Evolutionary conservation across 257 asterid genomes (phyloP).

Genomic region (Solanum ahanhuiri): DNA sequence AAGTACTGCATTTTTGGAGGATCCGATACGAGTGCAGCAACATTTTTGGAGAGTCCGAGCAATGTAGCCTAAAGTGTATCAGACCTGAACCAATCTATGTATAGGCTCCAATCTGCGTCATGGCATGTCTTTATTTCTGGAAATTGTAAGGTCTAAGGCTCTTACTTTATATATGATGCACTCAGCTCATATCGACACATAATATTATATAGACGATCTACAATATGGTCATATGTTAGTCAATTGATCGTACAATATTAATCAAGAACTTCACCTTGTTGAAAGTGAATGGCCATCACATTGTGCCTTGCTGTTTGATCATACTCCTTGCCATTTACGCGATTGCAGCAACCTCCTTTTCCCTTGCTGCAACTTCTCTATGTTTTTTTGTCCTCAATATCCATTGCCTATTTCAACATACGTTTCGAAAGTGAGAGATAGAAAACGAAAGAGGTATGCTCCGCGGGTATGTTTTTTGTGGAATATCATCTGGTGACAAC

Average conservation of each 20-base stretch:
- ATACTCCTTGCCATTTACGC: not conserved
- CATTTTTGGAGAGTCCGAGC: not conserved
- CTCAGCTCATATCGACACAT: not conserved
- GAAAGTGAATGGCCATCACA: not conserved
- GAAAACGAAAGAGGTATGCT: not conserved
- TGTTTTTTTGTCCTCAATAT: not conserved
- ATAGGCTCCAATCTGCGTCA: not conserved
- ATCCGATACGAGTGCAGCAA: not conserved
- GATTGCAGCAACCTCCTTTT: not conserved
- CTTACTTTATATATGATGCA: not conserved
- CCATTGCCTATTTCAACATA: not conserved
- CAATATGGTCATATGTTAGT: not conserved
- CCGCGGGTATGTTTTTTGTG: not conserved
- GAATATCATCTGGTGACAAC: not conserved
- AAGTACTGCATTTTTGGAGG: not conserved
- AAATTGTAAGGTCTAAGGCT: not conserved
- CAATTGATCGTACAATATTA: not conserved
- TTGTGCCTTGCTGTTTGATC: not conserved
- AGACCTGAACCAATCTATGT: not conserved
- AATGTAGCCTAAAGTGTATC: not conserved
- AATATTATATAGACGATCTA: not conserved
- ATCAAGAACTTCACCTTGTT: not conserved
- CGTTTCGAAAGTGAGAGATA: not conserved
- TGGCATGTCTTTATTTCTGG: not conserved
- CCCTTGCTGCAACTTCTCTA: not conserved